A percentile compares a stretch with the other conserved stretches of the same genome.
Conservation (phyloP, 2,329 filamentous ascomycete species). For the Zopfia rhizophila region DNA sequence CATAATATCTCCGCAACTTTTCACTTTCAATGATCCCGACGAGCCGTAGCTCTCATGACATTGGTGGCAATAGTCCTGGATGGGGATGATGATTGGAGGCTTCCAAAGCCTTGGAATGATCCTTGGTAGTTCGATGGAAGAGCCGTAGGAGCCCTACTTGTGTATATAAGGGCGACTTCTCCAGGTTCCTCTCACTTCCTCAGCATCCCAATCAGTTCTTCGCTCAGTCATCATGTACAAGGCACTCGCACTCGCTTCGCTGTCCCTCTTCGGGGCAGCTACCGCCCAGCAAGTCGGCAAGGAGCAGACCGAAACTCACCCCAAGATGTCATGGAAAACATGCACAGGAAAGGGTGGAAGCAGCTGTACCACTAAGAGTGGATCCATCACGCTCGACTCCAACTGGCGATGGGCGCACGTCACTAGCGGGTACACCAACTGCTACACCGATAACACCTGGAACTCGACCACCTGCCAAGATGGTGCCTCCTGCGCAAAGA, state of each 20-base stretch:
- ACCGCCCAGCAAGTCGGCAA: slow-evolving; percentile 56
- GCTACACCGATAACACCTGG: slow-evolving; percentile 60
- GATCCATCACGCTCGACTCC: slow-evolving; percentile 55
- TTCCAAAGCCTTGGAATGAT: slow-evolving; percentile 31
- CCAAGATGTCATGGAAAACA: slow-evolving; percentile 50
- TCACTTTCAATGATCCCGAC: slow-evolving; percentile 37
- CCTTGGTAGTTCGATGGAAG: slow-evolving; percentile 26
- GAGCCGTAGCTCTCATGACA: slow-evolving; percentile 39
- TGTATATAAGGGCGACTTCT: slow-evolving; percentile 41
- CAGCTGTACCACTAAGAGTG: slow-evolving; percentile 51
- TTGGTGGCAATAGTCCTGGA: slow-evolving; percentile 34
- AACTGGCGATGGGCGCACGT: slow-evolving; percentile 64
- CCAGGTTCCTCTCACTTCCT: slow-evolving; percentile 19
- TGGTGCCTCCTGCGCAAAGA: slow-evolving; percentile 49
- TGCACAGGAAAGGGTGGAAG: slow-evolving; percentile 53
- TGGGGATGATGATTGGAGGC: slow-evolving; percentile 20
- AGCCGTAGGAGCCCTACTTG: slow-evolving; percentile 5
- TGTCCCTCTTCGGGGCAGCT: slow-evolving; percentile 52
- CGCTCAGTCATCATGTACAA: slow-evolving; percentile 51
- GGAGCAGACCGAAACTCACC: slow-evolving; percentile 53
- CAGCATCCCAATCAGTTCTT: slow-evolving; percentile 40
- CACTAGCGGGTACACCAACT: slow-evolving; percentile 58
- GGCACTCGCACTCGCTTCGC: slow-evolving; percentile 51
- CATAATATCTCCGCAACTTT: slow-evolving; percentile 37
- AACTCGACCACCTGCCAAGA: slow-evolving; percentile 54